Evolutionary conservation across 148 eudicot species (phyloP).

Genomic region (Cornus kousa): DNA sequence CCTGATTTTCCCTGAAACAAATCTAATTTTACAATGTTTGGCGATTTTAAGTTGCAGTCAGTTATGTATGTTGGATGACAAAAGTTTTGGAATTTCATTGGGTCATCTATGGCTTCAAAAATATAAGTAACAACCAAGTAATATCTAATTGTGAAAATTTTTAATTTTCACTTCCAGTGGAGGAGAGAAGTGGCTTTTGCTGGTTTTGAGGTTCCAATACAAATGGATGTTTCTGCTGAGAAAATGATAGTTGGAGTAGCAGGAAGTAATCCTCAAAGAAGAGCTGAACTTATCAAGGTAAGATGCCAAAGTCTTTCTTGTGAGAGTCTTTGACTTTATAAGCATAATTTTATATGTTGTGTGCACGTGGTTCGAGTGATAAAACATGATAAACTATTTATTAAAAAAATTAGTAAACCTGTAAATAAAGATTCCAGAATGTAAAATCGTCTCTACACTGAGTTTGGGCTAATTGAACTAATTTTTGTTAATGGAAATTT

Average conservation of each 20-base stretch:
- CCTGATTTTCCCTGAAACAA: too few species aligned
- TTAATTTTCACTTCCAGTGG: slow-evolving; percentile 53
- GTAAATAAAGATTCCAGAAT: too few species aligned
- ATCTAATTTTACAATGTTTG: neutral
- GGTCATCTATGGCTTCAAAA: neutral
- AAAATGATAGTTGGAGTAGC: slow-evolving; percentile 89
- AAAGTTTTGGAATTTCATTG: neutral
- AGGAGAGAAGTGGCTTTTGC: slow-evolving; percentile 97
- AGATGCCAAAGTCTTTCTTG: neutral
- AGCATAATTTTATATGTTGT: too few species aligned
- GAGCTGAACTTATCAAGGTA: slow-evolving; percentile 87
- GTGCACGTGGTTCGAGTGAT: too few species aligned
- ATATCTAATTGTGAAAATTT: neutral
- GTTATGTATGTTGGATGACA: neutral
- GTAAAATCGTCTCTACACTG: too few species aligned
- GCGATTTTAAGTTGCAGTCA: neutral
- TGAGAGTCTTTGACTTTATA: too few species aligned
- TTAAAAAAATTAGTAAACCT: too few species aligned
- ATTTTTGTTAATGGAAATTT: neutral
- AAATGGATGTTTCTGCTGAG: slow-evolving; percentile 94
- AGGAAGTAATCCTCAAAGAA: slow-evolving; percentile 70
- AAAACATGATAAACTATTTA: too few species aligned
- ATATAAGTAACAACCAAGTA: neutral
- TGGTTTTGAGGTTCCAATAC: slow-evolving; percentile 95
- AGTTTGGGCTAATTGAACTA: too few species aligned